Conservation (phyloP, 129 eudicot genomes). For the Artemisia annua region DNA sequence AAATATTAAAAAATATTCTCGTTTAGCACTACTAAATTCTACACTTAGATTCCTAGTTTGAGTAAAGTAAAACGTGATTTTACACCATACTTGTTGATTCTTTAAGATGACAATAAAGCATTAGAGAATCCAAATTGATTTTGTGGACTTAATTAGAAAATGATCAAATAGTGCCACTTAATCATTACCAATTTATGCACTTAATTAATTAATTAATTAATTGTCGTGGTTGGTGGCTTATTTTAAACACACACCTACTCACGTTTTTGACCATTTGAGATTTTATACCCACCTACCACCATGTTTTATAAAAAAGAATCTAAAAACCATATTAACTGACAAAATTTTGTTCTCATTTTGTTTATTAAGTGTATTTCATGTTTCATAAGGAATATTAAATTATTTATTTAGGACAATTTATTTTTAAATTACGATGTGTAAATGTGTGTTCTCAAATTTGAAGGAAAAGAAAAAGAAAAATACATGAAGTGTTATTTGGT, state of each 20-base stretch:
- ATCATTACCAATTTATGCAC: neutral
- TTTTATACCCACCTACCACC: constrained; percentile 14
- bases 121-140: constrained; percentile 19
- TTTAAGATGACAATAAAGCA: neutral
- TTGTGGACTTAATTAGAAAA: neutral
- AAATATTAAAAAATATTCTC: no score
- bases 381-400: no score
- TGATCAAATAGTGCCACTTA: neutral
- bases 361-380: neutral
- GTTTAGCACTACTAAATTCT: no score
- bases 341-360: neutral
- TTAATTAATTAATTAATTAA: neutral
- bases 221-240: constrained; percentile 15
- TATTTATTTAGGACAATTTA: no score
- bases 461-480: no score
- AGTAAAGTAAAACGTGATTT: neutral
- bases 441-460: no score
- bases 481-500: no score
- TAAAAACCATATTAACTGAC: neutral
- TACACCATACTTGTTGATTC: neutral
- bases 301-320: neutral
- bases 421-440: no score
- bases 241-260: constrained; percentile 9
- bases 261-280: constrained; percentile 7
- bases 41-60: neutral